phyloP scores from a whole-genome alignment of 1,284 basidiomycete genomes.

The Microbotryomycetes sp. region DNA sequence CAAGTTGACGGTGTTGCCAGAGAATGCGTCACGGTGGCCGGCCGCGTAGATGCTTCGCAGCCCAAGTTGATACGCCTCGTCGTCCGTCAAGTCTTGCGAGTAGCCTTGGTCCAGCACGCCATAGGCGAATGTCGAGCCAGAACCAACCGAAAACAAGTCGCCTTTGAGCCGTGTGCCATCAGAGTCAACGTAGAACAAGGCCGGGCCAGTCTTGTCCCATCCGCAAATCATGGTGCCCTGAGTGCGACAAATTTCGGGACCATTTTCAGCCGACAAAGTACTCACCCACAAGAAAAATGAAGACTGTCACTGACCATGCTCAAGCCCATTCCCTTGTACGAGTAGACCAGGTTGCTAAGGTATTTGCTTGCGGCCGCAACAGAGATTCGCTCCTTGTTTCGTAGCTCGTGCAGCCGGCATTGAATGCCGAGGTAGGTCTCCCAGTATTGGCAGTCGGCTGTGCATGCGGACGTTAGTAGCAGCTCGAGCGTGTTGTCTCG shows the following conservation, averaged over 20 bases:
- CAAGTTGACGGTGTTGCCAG: constrained; percentile 92
- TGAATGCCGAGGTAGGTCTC: constrained; percentile 98
- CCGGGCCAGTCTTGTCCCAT: constrained; percentile 99
- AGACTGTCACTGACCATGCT: constrained; percentile 91
- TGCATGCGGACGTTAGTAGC: neutral
- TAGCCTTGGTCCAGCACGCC: constrained; percentile 94
- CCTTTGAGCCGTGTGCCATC: constrained; percentile 94
- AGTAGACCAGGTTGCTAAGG: constrained; percentile 92
- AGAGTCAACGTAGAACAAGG: constrained; percentile 96
- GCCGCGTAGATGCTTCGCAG: constrained; percentile 94
- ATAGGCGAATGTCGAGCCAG: constrained; percentile 96
- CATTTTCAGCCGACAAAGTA: neutral
- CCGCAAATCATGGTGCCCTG: constrained; percentile 99
- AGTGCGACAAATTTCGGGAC: neutral
- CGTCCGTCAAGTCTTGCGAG: constrained; percentile 85
- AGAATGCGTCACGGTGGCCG: constrained; percentile 95
- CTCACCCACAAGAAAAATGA: neutral
- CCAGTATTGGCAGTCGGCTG: constrained; percentile 91
- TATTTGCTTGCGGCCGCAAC: constrained; percentile 98
- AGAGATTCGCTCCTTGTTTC: constrained; percentile 95
- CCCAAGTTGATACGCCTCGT: constrained; percentile 91
- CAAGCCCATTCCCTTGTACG: constrained; percentile 98
- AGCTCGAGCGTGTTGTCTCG: neutral
- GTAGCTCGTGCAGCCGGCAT: constrained; percentile 91
- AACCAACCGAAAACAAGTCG: constrained; percentile 95